These are phyloP conservation scores for Pluteus cervinus DNA, from an alignment of 768 basidiomycete genomes.

Conservation along the genomic window DNA sequence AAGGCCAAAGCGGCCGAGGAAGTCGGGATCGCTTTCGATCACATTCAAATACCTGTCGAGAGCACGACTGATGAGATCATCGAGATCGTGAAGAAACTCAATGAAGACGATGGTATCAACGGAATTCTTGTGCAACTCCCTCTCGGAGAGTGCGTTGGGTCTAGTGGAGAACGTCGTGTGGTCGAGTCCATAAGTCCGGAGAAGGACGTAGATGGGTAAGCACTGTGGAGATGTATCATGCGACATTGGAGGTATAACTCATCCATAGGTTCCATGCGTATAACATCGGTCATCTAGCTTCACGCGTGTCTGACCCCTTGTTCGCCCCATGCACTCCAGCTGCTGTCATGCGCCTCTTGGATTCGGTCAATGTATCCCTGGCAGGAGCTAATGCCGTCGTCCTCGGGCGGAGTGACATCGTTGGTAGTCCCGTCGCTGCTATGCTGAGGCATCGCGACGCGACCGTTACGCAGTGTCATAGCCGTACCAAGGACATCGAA, in stretches of 20 bases:
- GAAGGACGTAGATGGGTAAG: slow-evolving; percentile 96
- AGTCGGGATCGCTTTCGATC: slow-evolving; percentile 83
- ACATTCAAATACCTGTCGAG: slow-evolving; percentile 66
- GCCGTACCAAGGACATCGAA: slow-evolving; percentile 76
- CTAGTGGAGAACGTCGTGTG: slow-evolving; percentile 81
- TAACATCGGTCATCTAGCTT: slow-evolving; percentile 93
- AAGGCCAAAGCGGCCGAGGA: slow-evolving; percentile 94
- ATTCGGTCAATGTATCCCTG: slow-evolving; percentile 75
- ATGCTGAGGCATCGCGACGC: slow-evolving; percentile 88
- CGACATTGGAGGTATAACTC: slow-evolving; percentile 1
- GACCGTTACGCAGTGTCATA: slow-evolving; percentile 98
- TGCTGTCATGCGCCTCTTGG: slow-evolving; percentile 85
- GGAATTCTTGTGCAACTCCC: slow-evolving; percentile 97
- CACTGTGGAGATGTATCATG: slow-evolving; percentile 10
- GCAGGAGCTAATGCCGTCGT: slow-evolving; percentile 84
- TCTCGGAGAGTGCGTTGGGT: slow-evolving; percentile 72
- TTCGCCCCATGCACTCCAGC: slow-evolving; percentile 96
- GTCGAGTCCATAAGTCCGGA: slow-evolving; percentile 92
- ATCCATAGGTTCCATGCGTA: slow-evolving; percentile 88
- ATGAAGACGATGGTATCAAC: slow-evolving; percentile 72
- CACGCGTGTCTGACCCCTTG: slow-evolving; percentile 81
- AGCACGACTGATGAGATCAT: slow-evolving; percentile 74
- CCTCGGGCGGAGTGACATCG: slow-evolving; percentile 95
- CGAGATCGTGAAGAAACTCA: slow-evolving; percentile 71
- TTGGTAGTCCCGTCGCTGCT: slow-evolving; percentile 90